phyloP scores from a whole-genome alignment of 2,329 filamentous ascomycete species.

The Lasiodiplodia hormozganensis region DNA sequence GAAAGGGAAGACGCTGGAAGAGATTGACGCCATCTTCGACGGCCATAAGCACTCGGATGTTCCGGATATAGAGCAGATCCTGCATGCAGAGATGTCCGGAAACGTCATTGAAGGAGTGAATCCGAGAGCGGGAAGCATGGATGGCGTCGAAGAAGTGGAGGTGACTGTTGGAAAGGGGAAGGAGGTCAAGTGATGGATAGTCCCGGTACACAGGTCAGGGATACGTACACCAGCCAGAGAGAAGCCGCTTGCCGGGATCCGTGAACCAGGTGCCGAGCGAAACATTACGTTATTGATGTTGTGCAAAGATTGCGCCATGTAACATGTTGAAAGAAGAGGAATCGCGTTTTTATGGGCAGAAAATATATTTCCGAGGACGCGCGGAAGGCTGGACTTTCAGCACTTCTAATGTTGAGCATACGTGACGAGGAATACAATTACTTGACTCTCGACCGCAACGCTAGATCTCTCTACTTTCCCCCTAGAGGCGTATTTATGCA shows the following conservation, averaged over 20 bases:
- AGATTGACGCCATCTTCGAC: constrained; percentile 40
- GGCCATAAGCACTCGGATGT: constrained; percentile 31
- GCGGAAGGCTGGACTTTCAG: background rate
- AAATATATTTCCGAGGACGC: too few relatives aligned
- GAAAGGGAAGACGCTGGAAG: constrained; percentile 40
- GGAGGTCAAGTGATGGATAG: constrained; percentile 1
- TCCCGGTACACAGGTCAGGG: too few relatives aligned
- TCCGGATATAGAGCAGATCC: constrained; percentile 14
- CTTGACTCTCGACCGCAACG: background rate
- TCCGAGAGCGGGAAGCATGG: background rate
- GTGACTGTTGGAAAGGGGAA: constrained; percentile 11
- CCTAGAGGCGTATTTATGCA: background rate
- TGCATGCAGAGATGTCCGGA: background rate
- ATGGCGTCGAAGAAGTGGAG: constrained; percentile 5
- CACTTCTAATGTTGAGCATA: background rate
- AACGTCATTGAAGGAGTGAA: constrained; percentile 8
- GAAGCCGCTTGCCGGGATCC: too few relatives aligned
- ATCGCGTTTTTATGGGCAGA: too few relatives aligned
- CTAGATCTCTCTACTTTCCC: background rate
- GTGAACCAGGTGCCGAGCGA: too few relatives aligned
- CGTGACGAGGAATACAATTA: background rate
- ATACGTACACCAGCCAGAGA: too few relatives aligned
- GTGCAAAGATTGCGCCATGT: too few relatives aligned
- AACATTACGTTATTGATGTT: too few relatives aligned
- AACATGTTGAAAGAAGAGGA: too few relatives aligned